Evolutionary conservation across 495 filamentous ascomycete genomes (phyloP).

Genomic region (Chaetomium fimeti): DNA sequence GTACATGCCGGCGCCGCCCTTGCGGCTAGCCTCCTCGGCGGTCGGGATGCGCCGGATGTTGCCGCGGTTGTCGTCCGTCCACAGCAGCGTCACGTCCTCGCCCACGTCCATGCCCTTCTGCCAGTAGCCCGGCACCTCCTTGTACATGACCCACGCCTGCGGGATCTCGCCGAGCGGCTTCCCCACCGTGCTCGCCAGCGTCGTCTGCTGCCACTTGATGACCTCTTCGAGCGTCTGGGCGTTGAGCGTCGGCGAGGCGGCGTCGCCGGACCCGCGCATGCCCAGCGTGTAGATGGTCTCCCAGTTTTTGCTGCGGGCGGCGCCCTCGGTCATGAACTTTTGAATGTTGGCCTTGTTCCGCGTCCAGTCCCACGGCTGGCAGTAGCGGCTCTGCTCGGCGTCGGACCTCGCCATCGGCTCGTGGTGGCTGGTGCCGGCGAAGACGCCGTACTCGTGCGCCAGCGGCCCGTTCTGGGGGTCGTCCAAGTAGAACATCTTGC

Average conservation of each 20-base stretch:
- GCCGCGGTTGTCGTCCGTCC: constrained; percentile 66
- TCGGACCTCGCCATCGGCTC: constrained; percentile 64
- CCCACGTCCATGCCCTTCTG: constrained; percentile 59
- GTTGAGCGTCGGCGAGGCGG: constrained; percentile 48
- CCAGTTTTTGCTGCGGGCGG: constrained; percentile 53
- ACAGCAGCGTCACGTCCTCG: constrained; percentile 64
- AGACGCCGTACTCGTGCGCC: constrained; percentile 63
- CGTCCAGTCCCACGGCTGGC: constrained; percentile 56
- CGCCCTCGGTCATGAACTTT: constrained; percentile 56
- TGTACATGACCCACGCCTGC: constrained; percentile 65
- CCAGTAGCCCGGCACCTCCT: constrained; percentile 63
- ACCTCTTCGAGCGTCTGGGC: constrained; percentile 52
- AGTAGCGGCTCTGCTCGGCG: constrained; percentile 57
- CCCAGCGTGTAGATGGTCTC: constrained; percentile 60
- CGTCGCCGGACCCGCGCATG: constrained; percentile 65
- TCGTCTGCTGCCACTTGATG: constrained; percentile 51
- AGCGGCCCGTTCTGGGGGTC: constrained; percentile 37
- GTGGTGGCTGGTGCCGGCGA: constrained; percentile 63
- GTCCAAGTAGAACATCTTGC: neutral
- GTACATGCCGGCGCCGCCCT: constrained; percentile 62
- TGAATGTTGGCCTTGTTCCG: constrained; percentile 55
- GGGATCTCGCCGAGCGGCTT: constrained; percentile 51
- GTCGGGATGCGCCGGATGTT: constrained; percentile 61
- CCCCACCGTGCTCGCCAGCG: constrained; percentile 47
- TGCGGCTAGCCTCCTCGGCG: constrained; percentile 51